phyloP scores from a whole-genome alignment of 2,329 filamentous ascomycete species.

The Aspergillaceae sp. region DNA sequence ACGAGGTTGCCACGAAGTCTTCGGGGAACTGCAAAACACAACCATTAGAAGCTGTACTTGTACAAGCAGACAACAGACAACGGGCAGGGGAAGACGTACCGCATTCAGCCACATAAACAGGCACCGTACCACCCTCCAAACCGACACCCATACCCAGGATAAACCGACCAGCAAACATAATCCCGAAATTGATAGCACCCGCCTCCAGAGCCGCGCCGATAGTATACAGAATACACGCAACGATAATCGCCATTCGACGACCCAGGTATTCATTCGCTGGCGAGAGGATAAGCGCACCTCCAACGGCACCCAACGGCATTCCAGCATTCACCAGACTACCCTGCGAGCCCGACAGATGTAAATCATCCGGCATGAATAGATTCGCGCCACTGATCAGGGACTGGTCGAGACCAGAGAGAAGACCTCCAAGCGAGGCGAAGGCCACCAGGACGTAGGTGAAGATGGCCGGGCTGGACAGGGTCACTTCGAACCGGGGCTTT shows the following conservation, averaged over 20 bases:
- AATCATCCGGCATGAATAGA: conserved; percentile 53
- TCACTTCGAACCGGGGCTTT: conserved; percentile 33
- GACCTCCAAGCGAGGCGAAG: conserved; percentile 67
- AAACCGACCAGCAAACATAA: conserved; percentile 61
- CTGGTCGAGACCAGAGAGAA: conserved; percentile 65
- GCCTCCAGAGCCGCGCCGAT: conserved; percentile 61
- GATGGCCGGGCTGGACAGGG: conserved; percentile 32
- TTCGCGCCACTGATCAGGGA: conserved; percentile 61
- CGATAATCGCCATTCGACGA: conserved; percentile 59
- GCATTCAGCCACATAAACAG: conserved; percentile 62
- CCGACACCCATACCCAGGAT: conserved; percentile 64
- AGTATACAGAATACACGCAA: conserved; percentile 62
- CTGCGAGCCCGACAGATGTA: conserved; percentile 41
- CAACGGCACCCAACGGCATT: conserved; percentile 64
- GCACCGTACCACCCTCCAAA: conserved; percentile 65
- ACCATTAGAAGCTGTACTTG: too few species aligned
- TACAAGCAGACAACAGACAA: too few species aligned
- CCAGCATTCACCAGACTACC: conserved; percentile 57
- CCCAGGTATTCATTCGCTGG: conserved; percentile 61
- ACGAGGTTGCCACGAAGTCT: conserved; percentile 63
- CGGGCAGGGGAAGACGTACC: conserved; percentile 13
- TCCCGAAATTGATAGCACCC: conserved; percentile 58
- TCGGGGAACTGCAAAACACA: conserved; percentile 44
- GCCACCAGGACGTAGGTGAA: conserved; percentile 42
- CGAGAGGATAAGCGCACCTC: conserved; percentile 58